These are phyloP conservation scores for Tremella mesenterica DNA, from an alignment of 768 basidiomycete genomes.

Conservation along the genomic window DNA sequence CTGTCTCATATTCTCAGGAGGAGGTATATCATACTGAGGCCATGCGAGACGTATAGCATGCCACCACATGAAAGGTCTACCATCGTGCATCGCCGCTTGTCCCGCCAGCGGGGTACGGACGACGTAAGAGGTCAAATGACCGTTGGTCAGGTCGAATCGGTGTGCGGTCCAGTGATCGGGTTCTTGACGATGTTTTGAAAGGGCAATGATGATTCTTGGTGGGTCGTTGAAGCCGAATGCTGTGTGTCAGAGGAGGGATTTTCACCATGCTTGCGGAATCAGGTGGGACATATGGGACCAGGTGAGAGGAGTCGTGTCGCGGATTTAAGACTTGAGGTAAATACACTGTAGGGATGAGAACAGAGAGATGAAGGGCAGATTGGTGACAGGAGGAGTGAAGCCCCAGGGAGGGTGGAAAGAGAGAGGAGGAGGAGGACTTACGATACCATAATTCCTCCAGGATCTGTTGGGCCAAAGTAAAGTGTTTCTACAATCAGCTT, in stretches of 20 bases:
- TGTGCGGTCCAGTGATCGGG: constrained; percentile 42
- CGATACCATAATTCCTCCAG: constrained; percentile 42
- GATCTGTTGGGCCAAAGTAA: constrained; percentile 36
- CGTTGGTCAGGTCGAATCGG: constrained; percentile 39
- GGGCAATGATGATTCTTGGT: constrained; percentile 41
- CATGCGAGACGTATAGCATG: constrained; percentile 40
- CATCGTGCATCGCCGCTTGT: constrained; percentile 32
- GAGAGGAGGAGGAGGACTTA: constrained; percentile 11
- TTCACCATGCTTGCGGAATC: too few relatives aligned
- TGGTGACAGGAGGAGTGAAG: too few relatives aligned
- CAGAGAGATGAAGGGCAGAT: too few relatives aligned
- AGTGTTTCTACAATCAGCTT: constrained; percentile 21
- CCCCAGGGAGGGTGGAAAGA: too few relatives aligned
- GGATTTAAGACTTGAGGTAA: too few relatives aligned
- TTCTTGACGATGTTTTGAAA: constrained; percentile 40
- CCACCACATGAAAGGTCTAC: constrained; percentile 45
- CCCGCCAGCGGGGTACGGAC: constrained; percentile 21
- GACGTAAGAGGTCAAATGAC: constrained; percentile 31
- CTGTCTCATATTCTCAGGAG: constrained; percentile 31
- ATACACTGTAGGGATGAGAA: too few relatives aligned
- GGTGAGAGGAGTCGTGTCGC: too few relatives aligned
- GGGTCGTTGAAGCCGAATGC: constrained; percentile 34
- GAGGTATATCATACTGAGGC: constrained; percentile 36
- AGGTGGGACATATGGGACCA: too few relatives aligned
- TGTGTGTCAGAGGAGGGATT: background rate